A percentile compares a stretch with the other conserved stretches of the same genome.
These are phyloP conservation scores for Aegilops speltoides DNA, from an alignment of 176 grass and related monocot species.

Conservation along the genomic window DNA sequence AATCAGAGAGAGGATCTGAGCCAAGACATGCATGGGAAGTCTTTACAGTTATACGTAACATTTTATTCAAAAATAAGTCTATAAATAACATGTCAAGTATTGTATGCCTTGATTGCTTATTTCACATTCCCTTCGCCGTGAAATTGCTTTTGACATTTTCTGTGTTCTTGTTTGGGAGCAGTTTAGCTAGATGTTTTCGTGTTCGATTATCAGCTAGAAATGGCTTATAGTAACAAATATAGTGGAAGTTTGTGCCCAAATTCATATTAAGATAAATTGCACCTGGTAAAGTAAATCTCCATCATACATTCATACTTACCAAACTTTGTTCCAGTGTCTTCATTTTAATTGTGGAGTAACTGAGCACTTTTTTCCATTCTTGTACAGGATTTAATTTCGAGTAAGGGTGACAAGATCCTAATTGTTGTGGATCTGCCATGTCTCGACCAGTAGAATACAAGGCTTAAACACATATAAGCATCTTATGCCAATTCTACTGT, in stretches of 20 bases:
- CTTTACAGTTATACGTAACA: neutral
- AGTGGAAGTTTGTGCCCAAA: neutral
- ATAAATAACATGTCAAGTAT: neutral
- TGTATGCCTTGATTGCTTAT: neutral
- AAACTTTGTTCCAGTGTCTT: neutral
- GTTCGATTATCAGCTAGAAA: neutral
- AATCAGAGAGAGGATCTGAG: too few species aligned
- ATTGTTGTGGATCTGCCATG: neutral
- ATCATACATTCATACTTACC: neutral
- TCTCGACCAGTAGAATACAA: neutral
- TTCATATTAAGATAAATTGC: neutral
- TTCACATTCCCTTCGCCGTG: neutral
- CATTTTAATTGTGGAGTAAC: neutral
- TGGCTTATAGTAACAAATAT: neutral
- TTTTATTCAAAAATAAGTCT: neutral
- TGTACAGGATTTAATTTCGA: neutral
- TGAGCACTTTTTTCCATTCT: neutral
- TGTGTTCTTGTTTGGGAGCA: neutral
- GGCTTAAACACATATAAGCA: neutral
- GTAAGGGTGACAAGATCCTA: neutral
- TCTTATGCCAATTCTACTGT: too few species aligned
- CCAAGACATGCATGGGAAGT: too few species aligned
- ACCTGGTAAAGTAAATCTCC: neutral
- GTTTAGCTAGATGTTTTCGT: neutral
- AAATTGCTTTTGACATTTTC: neutral